phyloP scores from a whole-genome alignment of 140 eudicot genomes.

The Stevia rebaudiana region DNA sequence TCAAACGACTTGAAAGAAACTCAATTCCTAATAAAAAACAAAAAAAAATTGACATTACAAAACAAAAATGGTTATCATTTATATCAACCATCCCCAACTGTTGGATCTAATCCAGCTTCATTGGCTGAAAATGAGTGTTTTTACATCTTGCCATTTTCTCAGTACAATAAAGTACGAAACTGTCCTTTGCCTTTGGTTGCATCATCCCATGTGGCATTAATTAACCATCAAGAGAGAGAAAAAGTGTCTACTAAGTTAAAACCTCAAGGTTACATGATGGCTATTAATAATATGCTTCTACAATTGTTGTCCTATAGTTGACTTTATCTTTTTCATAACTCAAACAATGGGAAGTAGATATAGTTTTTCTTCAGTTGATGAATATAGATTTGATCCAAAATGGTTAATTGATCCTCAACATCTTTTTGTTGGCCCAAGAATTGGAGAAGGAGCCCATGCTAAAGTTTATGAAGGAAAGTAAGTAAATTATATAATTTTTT shows the following conservation, averaged over 20 bases:
- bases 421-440: slow-evolving; percentile 57
- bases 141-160: slow-evolving; percentile 22
- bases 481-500: slow-evolving; percentile 7
- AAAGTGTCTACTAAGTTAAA: slow-evolving; percentile 42
- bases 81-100: slow-evolving; percentile 11
- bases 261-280: slow-evolving; percentile 35
- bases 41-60: not conserved
- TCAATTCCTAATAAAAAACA: not conserved
- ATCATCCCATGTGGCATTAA: slow-evolving; percentile 33
- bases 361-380: slow-evolving; percentile 36
- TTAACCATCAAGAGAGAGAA: slow-evolving; percentile 33
- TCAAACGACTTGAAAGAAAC: not conserved
- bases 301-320: slow-evolving; percentile 21
- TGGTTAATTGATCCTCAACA: slow-evolving; percentile 59
- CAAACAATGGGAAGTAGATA: slow-evolving; percentile 40
- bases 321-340: slow-evolving; percentile 15
- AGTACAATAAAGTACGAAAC: slow-evolving; percentile 40
- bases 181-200: slow-evolving; percentile 35
- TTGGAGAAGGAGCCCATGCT: slow-evolving; percentile 65
- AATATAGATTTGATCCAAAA: slow-evolving; percentile 41
- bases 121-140: slow-evolving; percentile 28
- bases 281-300: slow-evolving; percentile 32
- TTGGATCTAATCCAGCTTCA: slow-evolving; percentile 34
- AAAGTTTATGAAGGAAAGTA: slow-evolving; percentile 63
- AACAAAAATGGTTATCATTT: not conserved